Percentiles rank a stretch among this genome's conserved stretches.
Evolutionary conservation across 495 filamentous ascomycete genomes (phyloP).

Genomic region (Penicillium samsonianum): DNA sequence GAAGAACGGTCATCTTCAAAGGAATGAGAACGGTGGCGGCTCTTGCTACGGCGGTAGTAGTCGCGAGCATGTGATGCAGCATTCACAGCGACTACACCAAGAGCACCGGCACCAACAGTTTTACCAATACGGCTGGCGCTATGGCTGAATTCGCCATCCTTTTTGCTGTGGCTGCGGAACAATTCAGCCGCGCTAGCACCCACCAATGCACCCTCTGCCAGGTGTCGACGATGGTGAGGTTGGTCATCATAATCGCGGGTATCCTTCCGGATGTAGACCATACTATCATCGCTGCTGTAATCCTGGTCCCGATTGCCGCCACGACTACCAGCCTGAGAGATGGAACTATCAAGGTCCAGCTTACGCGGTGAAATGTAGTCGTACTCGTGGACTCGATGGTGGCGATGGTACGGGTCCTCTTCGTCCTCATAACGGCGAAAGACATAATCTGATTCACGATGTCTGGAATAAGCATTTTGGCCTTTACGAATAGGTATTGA

Average conservation of each 20-base stretch:
- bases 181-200: slow-evolving; percentile 76
- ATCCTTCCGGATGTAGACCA: slow-evolving; percentile 59
- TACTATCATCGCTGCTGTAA: slow-evolving; percentile 66
- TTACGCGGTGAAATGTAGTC: slow-evolving; percentile 56
- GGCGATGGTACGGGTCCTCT: slow-evolving; percentile 60
- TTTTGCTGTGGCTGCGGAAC: slow-evolving; percentile 65
- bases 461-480: slow-evolving; percentile 63
- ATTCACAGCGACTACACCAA: slow-evolving; percentile 84
- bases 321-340: slow-evolving; percentile 51
- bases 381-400: slow-evolving; percentile 54
- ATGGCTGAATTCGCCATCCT: slow-evolving; percentile 56
- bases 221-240: slow-evolving; percentile 69
- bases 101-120: slow-evolving; percentile 73
- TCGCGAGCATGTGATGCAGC: slow-evolving; percentile 72
- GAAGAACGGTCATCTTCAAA: slow-evolving; percentile 51
- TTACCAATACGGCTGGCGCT: slow-evolving; percentile 65
- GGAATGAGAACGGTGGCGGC: slow-evolving; percentile 48
- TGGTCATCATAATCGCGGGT: slow-evolving; percentile 55
- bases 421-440: slow-evolving; percentile 62
- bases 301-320: slow-evolving; percentile 38
- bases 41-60: slow-evolving; percentile 63
- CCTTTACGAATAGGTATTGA: slow-evolving; percentile 75
- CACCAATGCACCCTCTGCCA: slow-evolving; percentile 81
- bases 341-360: slow-evolving; percentile 58
- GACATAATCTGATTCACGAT: slow-evolving; percentile 67